phyloP scores from a whole-genome alignment of 768 basidiomycete genomes.

The Termitomyces sp. region DNA sequence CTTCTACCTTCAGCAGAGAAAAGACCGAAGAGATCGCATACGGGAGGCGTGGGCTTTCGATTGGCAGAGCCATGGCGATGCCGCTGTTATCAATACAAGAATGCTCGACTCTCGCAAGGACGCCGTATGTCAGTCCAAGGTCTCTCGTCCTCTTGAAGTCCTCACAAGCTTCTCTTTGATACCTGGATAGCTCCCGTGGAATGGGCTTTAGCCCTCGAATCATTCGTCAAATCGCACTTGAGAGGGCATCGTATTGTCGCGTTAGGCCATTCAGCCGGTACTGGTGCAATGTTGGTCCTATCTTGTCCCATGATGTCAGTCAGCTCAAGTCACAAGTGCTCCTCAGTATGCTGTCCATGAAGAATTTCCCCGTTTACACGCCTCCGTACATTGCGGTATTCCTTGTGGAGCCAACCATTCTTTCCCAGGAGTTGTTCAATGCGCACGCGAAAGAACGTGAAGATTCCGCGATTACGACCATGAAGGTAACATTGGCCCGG shows the following conservation, averaged over 20 bases:
- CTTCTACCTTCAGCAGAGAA: slow-evolving; percentile 24
- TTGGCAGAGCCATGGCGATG: slow-evolving; percentile 40
- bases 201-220: slow-evolving; percentile 20
- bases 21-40: slow-evolving; percentile 24
- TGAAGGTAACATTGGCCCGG: slow-evolving; percentile 22
- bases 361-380: slow-evolving; percentile 9
- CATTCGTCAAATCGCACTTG: slow-evolving; percentile 17
- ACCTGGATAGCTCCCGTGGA: slow-evolving; percentile 22
- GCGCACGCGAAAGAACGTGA: slow-evolving; percentile 18
- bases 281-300: slow-evolving; percentile 27
- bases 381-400: slow-evolving; percentile 26
- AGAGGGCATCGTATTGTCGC: slow-evolving; percentile 26
- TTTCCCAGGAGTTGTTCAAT: slow-evolving; percentile 26
- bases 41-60: slow-evolving; percentile 41
- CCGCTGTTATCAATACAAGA: slow-evolving; percentile 31
- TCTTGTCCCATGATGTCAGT: background rate
- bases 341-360: slow-evolving; percentile 20
- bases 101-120: slow-evolving; percentile 22
- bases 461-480: slow-evolving; percentile 16
- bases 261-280: slow-evolving; percentile 33
- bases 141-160: background rate
- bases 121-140: slow-evolving; percentile 21
- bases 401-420: slow-evolving; percentile 33
- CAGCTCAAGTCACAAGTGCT: background rate
- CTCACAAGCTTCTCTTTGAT: background rate